phyloP scores from a whole-genome alignment of 2,329 filamentous ascomycete genomes.

The Phialemoniopsis sp. region DNA sequence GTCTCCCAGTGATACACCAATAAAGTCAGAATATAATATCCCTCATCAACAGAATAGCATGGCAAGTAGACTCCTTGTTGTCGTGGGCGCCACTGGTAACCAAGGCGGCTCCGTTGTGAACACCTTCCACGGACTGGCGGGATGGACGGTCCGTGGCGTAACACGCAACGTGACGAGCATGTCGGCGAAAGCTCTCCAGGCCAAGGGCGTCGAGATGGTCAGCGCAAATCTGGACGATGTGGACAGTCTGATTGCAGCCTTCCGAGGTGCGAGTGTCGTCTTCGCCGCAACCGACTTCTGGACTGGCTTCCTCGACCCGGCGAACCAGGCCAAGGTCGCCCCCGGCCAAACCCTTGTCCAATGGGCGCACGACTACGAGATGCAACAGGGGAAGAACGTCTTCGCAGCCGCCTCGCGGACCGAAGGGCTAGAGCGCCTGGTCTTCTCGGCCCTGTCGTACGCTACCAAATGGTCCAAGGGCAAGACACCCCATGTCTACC shows the following conservation, averaged over 20 bases:
- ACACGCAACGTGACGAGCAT: constrained; percentile 38
- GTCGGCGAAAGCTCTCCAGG: constrained; percentile 32
- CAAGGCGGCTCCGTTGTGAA: constrained; percentile 50
- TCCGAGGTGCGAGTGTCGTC: constrained; percentile 42
- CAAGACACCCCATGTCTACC: no score
- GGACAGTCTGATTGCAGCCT: constrained; percentile 30
- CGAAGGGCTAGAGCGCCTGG: no score
- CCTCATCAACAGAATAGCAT: no score
- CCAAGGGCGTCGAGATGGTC: constrained; percentile 37
- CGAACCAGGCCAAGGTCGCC: constrained; percentile 31
- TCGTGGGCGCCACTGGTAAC: constrained; percentile 44
- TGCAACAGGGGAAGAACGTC: constrained; percentile 49
- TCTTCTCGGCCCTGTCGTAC: no score
- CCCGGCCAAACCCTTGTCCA: constrained; percentile 33
- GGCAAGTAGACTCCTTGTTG: constrained; percentile 38
- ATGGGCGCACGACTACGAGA: constrained; percentile 44
- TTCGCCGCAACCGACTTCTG: constrained; percentile 55
- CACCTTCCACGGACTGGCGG: constrained; percentile 38
- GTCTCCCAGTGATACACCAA: no score
- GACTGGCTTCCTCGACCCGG: constrained; percentile 42
- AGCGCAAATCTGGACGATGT: constrained; percentile 37
- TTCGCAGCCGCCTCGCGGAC: constrained; percentile 49
- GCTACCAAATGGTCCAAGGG: no score
- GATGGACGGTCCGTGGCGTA: constrained; percentile 44
- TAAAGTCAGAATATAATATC: no score